phyloP scores from a whole-genome alignment of 169 alveolate genomes.

The Eimeria praecox region DNA sequence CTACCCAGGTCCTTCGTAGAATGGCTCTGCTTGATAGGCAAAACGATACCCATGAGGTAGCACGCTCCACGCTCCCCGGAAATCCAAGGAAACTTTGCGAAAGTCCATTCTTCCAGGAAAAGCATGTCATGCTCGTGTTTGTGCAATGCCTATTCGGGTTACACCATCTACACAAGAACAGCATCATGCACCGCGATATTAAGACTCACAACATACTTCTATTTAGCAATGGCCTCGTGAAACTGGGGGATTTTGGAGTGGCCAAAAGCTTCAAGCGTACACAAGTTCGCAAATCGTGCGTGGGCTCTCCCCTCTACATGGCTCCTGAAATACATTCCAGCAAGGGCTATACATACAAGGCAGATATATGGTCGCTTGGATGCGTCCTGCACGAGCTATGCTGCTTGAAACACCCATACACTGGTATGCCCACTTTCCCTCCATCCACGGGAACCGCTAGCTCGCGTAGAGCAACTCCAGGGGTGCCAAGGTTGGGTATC shows the following conservation, averaged over 20 bases:
- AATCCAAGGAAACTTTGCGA: background rate
- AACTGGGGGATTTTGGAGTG: conserved; percentile 97
- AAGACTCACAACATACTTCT: conserved; percentile 96
- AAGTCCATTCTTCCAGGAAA: conserved; percentile 47
- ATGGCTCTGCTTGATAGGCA: conserved; percentile 54
- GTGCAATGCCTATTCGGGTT: conserved; percentile 93
- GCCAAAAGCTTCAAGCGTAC: conserved; percentile 92
- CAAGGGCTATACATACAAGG: conserved; percentile 92
- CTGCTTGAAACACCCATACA: conserved; percentile 68
- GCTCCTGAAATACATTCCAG: conserved; percentile 62
- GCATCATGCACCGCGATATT: conserved; percentile 95
- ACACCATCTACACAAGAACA: conserved; percentile 93
- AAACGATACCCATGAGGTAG: background rate
- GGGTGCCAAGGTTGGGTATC: background rate
- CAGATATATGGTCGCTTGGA: conserved; percentile 97
- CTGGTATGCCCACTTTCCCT: background rate
- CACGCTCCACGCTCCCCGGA: background rate
- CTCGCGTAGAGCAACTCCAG: background rate
- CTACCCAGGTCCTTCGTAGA: conserved; percentile 36
- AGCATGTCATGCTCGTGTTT: conserved; percentile 86
- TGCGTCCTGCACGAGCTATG: conserved; percentile 96
- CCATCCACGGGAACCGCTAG: background rate
- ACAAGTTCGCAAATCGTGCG: conserved; percentile 29
- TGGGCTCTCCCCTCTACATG: conserved; percentile 78
- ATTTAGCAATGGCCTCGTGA: conserved; percentile 87